phyloP scores from a whole-genome alignment of 192 early-diverging fungal genomes.

The Podila horticola region DNA sequence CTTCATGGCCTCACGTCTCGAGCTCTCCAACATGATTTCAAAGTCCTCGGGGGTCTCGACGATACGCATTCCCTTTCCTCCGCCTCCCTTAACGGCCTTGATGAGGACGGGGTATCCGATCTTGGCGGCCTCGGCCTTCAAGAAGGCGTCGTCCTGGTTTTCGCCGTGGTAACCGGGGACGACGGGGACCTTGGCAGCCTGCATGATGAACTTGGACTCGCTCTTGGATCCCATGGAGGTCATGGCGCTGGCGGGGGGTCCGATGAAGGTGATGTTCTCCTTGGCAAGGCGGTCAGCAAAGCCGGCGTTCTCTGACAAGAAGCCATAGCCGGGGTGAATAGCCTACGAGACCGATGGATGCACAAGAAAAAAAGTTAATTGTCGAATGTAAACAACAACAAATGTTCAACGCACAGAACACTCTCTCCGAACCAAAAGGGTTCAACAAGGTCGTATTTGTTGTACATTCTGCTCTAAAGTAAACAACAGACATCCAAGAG shows the following conservation, averaged over 20 bases:
- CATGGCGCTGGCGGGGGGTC: slow-evolving; percentile 89
- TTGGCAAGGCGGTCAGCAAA: slow-evolving; percentile 81
- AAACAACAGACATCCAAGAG: not conserved
- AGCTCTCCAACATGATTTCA: slow-evolving; percentile 85
- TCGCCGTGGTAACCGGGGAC: slow-evolving; percentile 96
- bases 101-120: slow-evolving; percentile 98
- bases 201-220: slow-evolving; percentile 93
- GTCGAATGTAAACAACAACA: not conserved
- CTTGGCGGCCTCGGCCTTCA: slow-evolving; percentile 76
- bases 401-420: not conserved
- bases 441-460: not conserved
- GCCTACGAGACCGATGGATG: slow-evolving; percentile 61
- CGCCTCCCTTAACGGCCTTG: slow-evolving; percentile 97
- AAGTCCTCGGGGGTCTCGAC: slow-evolving; percentile 82
- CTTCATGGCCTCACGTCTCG: slow-evolving; percentile 87
- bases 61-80: slow-evolving; percentile 98
- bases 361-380: not conserved
- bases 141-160: slow-evolving; percentile 78
- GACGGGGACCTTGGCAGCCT: slow-evolving; percentile 86
- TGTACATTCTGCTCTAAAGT: slow-evolving; percentile 6
- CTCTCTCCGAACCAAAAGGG: too few relatives aligned
- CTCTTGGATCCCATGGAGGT: slow-evolving; percentile 94
- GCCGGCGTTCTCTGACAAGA: slow-evolving; percentile 92
- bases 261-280: slow-evolving; percentile 86
- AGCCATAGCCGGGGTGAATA: slow-evolving; percentile 97